Evolutionary conservation across 257 asterid genomes (phyloP).

Genomic region (Scutellaria barbata): DNA sequence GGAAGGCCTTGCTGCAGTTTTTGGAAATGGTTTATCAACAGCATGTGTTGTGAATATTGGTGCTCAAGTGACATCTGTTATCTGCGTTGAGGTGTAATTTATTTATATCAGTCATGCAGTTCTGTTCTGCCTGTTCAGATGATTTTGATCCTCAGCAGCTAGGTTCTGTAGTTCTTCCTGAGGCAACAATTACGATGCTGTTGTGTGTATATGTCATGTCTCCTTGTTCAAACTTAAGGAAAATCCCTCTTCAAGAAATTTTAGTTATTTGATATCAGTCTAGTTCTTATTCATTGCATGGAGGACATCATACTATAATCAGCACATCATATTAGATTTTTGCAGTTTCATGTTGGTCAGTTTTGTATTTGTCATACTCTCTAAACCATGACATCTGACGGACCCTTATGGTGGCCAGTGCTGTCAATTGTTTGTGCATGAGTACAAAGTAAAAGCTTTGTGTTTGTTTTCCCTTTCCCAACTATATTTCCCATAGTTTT

Average conservation of each 20-base stretch:
- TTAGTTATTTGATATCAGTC: background rate
- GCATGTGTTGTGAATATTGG: slow-evolving; percentile 95
- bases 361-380: background rate
- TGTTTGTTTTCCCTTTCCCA: background rate
- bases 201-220: slow-evolving; percentile 6
- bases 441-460: slow-evolving; percentile 2
- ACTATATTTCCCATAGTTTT: background rate
- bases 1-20: slow-evolving; percentile 99
- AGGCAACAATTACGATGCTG: background rate
- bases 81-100: slow-evolving; percentile 83
- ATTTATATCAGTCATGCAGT: slow-evolving; percentile 24
- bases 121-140: slow-evolving; percentile 1
- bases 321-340: background rate
- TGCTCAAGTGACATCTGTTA: slow-evolving; percentile 92
- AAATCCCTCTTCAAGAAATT: background rate
- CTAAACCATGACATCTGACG: background rate
- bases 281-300: background rate
- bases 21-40: slow-evolving; percentile 95
- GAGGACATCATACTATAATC: background rate
- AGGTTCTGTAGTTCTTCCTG: slow-evolving; percentile 9
- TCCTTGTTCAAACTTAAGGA: slow-evolving; percentile 14
- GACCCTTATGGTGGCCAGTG: slow-evolving; percentile 3
- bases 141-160: slow-evolving; percentile 29
- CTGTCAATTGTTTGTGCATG: slow-evolving; percentile 7
- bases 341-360: slow-evolving; percentile 1